These are phyloP conservation scores for Gyrodon lividus DNA, from an alignment of 768 basidiomycete species.

Conservation along the genomic window DNA sequence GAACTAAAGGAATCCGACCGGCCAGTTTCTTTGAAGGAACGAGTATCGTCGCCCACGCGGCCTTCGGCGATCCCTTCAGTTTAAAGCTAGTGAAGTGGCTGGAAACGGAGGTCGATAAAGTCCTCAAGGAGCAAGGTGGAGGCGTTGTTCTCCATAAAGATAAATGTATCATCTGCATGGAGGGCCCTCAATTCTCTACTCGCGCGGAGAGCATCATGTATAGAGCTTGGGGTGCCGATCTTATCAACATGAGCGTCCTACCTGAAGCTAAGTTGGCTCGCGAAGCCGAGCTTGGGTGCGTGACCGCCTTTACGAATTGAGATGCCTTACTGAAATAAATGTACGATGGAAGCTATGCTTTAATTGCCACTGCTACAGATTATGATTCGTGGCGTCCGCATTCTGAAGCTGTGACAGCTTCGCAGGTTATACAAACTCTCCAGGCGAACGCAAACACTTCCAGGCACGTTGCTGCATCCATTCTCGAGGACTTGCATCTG, in stretches of 20 bases:
- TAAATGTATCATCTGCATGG: constrained; percentile 93
- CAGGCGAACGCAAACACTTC: constrained; percentile 84
- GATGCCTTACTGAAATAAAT: background rate
- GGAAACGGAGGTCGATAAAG: constrained; percentile 59
- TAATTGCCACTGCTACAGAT: constrained; percentile 90
- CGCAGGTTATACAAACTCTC: constrained; percentile 89
- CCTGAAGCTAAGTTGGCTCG: constrained; percentile 97
- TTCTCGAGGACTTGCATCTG: constrained; percentile 69
- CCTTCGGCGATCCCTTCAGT: constrained; percentile 93
- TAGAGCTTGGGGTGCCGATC: constrained; percentile 84
- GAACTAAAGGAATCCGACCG: constrained; percentile 91
- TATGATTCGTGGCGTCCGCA: constrained; percentile 93
- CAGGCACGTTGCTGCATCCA: constrained; percentile 65
- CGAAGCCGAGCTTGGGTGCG: constrained; percentile 88
- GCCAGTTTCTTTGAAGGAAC: constrained; percentile 84
- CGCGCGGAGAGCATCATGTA: constrained; percentile 96
- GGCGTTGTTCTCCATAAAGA: constrained; percentile 72
- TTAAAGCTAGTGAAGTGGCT: constrained; percentile 63
- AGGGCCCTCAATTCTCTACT: constrained; percentile 98
- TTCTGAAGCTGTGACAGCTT: constrained; percentile 80
- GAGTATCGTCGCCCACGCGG: constrained; percentile 84
- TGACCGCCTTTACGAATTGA: background rate
- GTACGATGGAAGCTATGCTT: constrained; percentile 67
- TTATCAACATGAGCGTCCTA: constrained; percentile 96
- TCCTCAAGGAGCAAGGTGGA: constrained; percentile 55